Evolutionary conservation across 441 rosid species (phyloP), one percentile per base, ranked within the genome.

Genomic region (Eruca vesicaria): DNA sequence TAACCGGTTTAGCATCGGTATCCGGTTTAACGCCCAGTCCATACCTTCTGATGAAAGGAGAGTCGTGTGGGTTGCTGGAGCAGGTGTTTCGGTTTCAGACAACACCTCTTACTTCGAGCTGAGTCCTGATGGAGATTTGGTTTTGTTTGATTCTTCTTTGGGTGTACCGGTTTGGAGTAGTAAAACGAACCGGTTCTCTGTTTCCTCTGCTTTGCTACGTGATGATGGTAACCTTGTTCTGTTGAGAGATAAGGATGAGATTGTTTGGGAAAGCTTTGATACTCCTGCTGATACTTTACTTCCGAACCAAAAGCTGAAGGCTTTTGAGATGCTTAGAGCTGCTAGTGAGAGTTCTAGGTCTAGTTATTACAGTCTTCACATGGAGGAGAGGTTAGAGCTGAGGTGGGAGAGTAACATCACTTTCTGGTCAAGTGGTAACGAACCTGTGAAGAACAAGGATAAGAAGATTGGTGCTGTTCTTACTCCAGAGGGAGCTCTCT

Each of bases 51-150:
- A 79, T 26, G 73, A 87, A 64, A 83, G 74, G 69, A 79, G 69
- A 9, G 81, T 88, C 18, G 93, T 93, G 59, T 93, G 98, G 98
- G 88, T 85, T 76, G 97, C 91, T 28, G 97, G 98, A 58, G 95
- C 83, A 19, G 88, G 63, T 80, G 82, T 81, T 58, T 41, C 74
- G 1, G 97, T 89, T 11, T 74, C 95, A 11, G 81, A 56, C 45
- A 80, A 84, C 70, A 76, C 73, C 66, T 90, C 98, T 16, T 90
- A 81, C 83, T 87, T 93, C 52, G 84, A 90, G 82, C 88, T 93
- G 11, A 84, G 77, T 8, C 66, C 28, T 77, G 58, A 80, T 73
- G 98, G 97, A 41, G 89, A 87, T 7, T 79, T 93, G 41, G 84
- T 93, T 74, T 60, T 93, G 82, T 87, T 87, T 68, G 97, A 93